Evolutionary conservation across 1,284 basidiomycete genomes (phyloP).

Genomic region (Puccinia horiana): DNA sequence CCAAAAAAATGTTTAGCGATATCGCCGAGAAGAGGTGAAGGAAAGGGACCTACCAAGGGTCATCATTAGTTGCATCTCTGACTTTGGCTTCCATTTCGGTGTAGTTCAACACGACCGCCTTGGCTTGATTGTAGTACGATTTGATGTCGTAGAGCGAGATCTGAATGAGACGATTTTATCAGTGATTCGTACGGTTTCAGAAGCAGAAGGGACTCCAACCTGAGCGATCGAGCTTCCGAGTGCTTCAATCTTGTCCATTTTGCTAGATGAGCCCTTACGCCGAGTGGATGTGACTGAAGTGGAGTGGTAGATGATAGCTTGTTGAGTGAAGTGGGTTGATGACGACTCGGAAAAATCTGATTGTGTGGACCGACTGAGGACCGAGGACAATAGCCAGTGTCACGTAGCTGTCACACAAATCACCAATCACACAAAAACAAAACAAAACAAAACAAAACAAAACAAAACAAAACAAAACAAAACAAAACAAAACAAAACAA

Average conservation of each 20-base stretch:
- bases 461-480: too few relatives aligned
- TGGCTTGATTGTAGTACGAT: slow-evolving; percentile 66
- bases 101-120: slow-evolving; percentile 75
- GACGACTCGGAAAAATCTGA: neutral
- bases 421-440: neutral
- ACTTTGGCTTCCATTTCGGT: slow-evolving; percentile 98
- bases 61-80: slow-evolving; percentile 94
- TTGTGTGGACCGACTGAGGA: neutral
- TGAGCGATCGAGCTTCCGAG: slow-evolving; percentile 70
- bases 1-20: neutral
- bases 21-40: neutral
- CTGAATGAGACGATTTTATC: neutral
- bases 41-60: slow-evolving; percentile 76
- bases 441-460: too few relatives aligned
- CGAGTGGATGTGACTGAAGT: neutral
- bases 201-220: slow-evolving; percentile 28
- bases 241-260: slow-evolving; percentile 65
- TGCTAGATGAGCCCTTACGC: neutral
- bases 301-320: neutral
- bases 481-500: too few relatives aligned
- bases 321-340: neutral
- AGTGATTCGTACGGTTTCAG: neutral
- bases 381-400: neutral
- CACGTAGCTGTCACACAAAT: neutral
- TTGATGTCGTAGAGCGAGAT: slow-evolving; percentile 90